phyloP scores from a whole-genome alignment of 768 basidiomycete genomes.

The Mycena albidolilacea region DNA sequence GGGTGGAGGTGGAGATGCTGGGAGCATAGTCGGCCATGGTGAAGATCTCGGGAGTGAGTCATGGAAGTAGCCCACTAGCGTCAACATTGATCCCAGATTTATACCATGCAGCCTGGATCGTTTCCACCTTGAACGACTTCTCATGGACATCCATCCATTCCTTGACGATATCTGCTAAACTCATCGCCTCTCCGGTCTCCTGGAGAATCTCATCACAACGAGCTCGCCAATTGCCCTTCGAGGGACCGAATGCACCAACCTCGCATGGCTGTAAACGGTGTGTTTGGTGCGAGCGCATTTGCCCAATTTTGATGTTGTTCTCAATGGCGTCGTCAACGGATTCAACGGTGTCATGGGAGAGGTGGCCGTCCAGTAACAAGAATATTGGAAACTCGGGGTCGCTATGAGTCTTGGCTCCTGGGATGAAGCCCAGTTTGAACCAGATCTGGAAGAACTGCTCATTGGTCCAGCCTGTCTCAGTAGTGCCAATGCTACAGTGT shows the following conservation, averaged over 20 bases:
- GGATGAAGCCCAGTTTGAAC: too few relatives aligned
- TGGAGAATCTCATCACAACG: not conserved
- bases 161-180: not conserved
- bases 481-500: too few relatives aligned
- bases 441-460: too few relatives aligned
- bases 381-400: too few relatives aligned
- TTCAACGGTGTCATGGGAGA: too few relatives aligned
- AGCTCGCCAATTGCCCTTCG: not conserved
- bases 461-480: too few relatives aligned
- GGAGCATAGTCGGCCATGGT: slow-evolving; percentile 14
- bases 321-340: too few relatives aligned
- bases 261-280: slow-evolving; percentile 1
- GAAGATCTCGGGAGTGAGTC: slow-evolving; percentile 19
- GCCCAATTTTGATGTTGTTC: too few relatives aligned
- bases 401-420: too few relatives aligned
- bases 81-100: slow-evolving; percentile 10
- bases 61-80: not conserved
- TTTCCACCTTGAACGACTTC: not conserved
- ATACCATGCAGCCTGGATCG: not conserved
- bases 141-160: not conserved
- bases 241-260: not conserved
- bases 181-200: not conserved
- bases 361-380: too few relatives aligned
- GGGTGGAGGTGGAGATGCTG: slow-evolving; percentile 19
- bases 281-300: too few relatives aligned